Evolutionary conservation across 805 yeast genomes (phyloP).

Genomic region (Blastobotrys parvus): DNA sequence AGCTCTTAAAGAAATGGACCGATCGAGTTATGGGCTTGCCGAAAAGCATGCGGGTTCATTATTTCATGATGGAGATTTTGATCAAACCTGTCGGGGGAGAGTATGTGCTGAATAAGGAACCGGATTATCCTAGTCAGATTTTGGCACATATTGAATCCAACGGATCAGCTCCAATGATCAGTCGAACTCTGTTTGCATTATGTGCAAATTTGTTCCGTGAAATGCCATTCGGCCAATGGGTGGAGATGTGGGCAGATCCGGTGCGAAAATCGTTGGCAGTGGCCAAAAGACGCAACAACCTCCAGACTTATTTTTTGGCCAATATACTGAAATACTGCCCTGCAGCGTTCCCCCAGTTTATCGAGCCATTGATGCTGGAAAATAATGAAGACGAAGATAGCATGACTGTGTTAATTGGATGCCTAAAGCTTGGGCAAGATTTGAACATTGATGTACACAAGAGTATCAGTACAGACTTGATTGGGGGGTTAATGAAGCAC

Average conservation of each 20-base stretch:
- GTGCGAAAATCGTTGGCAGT: constrained; percentile 25
- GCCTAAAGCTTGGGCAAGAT: constrained; percentile 58
- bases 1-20: constrained; percentile 36
- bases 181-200: constrained; percentile 20
- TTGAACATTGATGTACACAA: constrained; percentile 41
- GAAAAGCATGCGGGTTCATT: constrained; percentile 49
- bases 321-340: constrained; percentile 48
- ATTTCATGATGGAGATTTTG: constrained; percentile 50
- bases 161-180: constrained; percentile 52
- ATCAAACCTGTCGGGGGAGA: constrained; percentile 39
- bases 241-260: constrained; percentile 41
- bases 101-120: constrained; percentile 35
- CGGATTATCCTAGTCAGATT: constrained; percentile 41
- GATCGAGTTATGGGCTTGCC: constrained; percentile 36
- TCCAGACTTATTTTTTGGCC: constrained; percentile 56
- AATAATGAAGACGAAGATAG: constrained; percentile 13
- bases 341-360: constrained; percentile 34
- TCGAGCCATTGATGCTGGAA: constrained; percentile 19
- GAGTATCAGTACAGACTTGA: constrained; percentile 33
- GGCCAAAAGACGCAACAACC: constrained; percentile 34
- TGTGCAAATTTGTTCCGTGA: constrained; percentile 5
- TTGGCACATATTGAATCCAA: constrained; percentile 44
- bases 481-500: constrained; percentile 39
- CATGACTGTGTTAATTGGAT: constrained; percentile 40
- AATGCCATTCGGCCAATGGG: constrained; percentile 34